A percentile compares a stretch with the other conserved stretches of the same genome.
These are phyloP conservation scores for Camellia lanceoleosa DNA, from an alignment of 148 eudicot genomes.

Conservation along the genomic window DNA sequence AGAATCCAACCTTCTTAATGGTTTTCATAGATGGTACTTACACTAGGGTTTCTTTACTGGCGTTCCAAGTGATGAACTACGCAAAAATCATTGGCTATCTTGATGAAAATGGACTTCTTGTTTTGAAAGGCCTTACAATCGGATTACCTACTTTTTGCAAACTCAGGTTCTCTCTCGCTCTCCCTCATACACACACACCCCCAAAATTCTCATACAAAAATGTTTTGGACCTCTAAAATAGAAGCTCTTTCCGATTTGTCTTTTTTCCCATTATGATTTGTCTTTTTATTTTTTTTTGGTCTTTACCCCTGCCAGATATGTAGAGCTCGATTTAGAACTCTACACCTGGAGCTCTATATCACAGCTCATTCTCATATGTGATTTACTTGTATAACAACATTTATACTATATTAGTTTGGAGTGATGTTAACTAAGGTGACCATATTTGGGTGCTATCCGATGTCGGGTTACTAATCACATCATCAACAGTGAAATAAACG, in stretches of 20 bases:
- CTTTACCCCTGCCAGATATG: too few relatives aligned
- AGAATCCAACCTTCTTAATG: conserved; percentile 7
- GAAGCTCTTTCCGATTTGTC: neutral
- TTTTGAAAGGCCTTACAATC: neutral
- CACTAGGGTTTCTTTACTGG: neutral
- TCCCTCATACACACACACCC: conserved; percentile 4
- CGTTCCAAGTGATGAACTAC: conserved; percentile 6
- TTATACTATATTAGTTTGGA: too few relatives aligned
- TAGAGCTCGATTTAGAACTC: too few relatives aligned
- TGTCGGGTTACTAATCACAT: too few relatives aligned
- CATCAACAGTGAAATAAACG: too few relatives aligned
- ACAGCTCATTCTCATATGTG: too few relatives aligned
- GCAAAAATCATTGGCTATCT: conserved; percentile 22
- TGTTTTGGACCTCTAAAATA: too few relatives aligned
- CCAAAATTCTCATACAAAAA: neutral
- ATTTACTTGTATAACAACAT: too few relatives aligned
- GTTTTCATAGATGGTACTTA: conserved; percentile 15
- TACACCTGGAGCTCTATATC: too few relatives aligned
- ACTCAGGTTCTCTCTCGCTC: neutral
- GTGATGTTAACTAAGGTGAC: too few relatives aligned
- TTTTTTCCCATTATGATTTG: neutral
- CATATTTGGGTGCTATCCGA: too few relatives aligned
- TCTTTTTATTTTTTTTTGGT: too few relatives aligned
- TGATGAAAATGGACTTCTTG: conserved; percentile 10
- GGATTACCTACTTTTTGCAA: conserved; percentile 7